Evolutionary conservation across 805 yeast genomes (phyloP), one percentile per base, ranked within the genome.

Genomic region (Sugiyamaella boreocaroliniensis): DNA sequence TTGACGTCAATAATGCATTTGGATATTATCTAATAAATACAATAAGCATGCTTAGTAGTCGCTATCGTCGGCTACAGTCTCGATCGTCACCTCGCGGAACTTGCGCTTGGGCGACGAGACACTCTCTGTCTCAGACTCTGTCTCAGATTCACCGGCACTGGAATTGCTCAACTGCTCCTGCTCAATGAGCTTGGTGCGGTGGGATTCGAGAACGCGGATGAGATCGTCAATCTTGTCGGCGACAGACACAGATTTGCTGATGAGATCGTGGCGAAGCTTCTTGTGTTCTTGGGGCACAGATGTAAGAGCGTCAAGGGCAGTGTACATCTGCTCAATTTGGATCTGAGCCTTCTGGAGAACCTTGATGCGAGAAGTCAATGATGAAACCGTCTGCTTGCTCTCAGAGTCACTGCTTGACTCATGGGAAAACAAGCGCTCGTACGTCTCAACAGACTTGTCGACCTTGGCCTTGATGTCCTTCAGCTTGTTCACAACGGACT

Each of bases 321-420:
- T 59, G 45, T 58, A 60, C 42, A 58, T 41, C 50, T 60, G 50
- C 47, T 62, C 65, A 6, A 62, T 57, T 43, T 57, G 55, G 16
- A 60, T 47, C 55, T 61, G 64, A 16, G 64, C 51, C 47, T 53
- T 59, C 48, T 60, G 64, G 37, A 62, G 52, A n/a, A 62, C 58
- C 55, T 60, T 61, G 49, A 62, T 55, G 29, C 63, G 49, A n/a
- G 65, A 62, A 10, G 47, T 43, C 44, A 58, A 22, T 2, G 59
- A 37, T 6, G 48, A 4, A 2, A 45, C 49, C 1, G 52, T 22
- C 12, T 42, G 49, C 16, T 43, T 47, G 29, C 47, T 34, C 18
- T 46, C 53, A 34, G 46, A 37, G 14, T 40, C 46, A 20, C 43
- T 42, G 29, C 46, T 51, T 3, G 55, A 48, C 34, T 48, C 53